phyloP scores from a whole-genome alignment of 495 filamentous ascomycete genomes.

The Penicillium cinerascens region DNA sequence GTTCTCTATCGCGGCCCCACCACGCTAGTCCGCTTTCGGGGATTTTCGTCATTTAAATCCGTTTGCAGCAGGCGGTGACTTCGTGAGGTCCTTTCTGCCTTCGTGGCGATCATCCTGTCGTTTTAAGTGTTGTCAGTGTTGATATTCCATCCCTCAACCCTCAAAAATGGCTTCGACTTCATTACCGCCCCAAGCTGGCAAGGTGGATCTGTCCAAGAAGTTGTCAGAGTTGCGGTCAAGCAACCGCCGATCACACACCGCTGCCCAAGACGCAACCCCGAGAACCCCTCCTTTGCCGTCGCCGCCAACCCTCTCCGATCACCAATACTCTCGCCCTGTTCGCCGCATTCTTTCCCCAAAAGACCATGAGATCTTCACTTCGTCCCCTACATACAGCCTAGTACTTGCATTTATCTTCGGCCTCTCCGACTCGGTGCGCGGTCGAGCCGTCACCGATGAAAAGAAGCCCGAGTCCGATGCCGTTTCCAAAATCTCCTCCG shows the following conservation, averaged over 20 bases:
- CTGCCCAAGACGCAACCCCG: conserved; percentile 62
- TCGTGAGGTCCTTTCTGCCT: neutral
- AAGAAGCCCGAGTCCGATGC: conserved; percentile 50
- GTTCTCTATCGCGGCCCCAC: conserved; percentile 20
- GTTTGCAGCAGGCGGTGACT: conserved; percentile 16
- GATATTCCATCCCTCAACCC: conserved; percentile 4
- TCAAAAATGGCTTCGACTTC: conserved; percentile 26
- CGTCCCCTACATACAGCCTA: conserved; percentile 73
- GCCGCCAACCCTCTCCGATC: conserved; percentile 59
- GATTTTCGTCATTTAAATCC: conserved; percentile 5
- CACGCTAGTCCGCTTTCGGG: neutral
- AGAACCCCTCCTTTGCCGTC: conserved; percentile 67
- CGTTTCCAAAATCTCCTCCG: conserved; percentile 60
- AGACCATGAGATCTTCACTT: conserved; percentile 79
- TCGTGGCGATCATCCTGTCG: neutral
- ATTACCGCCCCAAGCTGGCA: conserved; percentile 26
- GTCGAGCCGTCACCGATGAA: conserved; percentile 65
- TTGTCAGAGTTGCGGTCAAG: conserved; percentile 66
- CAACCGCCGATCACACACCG: conserved; percentile 46
- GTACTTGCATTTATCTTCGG: conserved; percentile 80
- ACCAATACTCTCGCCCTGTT: conserved; percentile 61
- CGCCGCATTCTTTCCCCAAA: conserved; percentile 74
- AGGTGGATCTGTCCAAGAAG: conserved; percentile 57
- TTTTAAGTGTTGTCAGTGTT: neutral
- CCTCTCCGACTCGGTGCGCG: conserved; percentile 77